Evolutionary conservation across 2,329 filamentous ascomycete species (phyloP).

Genomic region (Claviceps pazoutovae): DNA sequence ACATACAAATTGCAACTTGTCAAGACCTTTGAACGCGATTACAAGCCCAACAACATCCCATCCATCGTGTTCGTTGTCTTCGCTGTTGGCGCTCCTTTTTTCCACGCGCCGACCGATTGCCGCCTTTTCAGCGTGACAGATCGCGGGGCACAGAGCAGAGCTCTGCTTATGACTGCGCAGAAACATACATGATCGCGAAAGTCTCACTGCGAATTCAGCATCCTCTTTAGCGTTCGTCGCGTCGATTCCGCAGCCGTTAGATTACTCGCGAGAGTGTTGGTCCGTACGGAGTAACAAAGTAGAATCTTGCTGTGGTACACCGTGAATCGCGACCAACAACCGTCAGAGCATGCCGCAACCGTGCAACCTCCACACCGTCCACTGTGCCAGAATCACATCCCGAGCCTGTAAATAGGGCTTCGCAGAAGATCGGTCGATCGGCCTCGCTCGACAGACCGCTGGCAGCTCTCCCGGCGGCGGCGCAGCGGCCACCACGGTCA

Average conservation of each 20-base stretch:
- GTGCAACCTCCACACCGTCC: not conserved
- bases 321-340: not conserved
- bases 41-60: not conserved
- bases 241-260: not conserved
- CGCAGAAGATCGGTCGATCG: not conserved
- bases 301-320: not conserved
- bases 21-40: not conserved
- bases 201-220: not conserved
- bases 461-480: constrained; percentile 2
- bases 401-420: not conserved
- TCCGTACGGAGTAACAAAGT: not conserved
- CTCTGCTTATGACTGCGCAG: not conserved
- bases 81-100: too few species aligned
- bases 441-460: not conserved
- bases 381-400: not conserved
- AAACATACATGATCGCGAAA: not conserved
- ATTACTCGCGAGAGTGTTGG: not conserved
- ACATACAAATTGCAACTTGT: not conserved
- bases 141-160: not conserved
- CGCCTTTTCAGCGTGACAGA: not conserved
- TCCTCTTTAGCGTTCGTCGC: not conserved
- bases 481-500: constrained; percentile 4
- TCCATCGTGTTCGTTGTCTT: not conserved
- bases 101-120: not conserved
- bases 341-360: constrained; percentile 3